Percentiles rank a stretch among this genome's conserved stretches.
phyloP scores from a whole-genome alignment of 1,284 basidiomycete species.

The Trichosporon faecale region DNA sequence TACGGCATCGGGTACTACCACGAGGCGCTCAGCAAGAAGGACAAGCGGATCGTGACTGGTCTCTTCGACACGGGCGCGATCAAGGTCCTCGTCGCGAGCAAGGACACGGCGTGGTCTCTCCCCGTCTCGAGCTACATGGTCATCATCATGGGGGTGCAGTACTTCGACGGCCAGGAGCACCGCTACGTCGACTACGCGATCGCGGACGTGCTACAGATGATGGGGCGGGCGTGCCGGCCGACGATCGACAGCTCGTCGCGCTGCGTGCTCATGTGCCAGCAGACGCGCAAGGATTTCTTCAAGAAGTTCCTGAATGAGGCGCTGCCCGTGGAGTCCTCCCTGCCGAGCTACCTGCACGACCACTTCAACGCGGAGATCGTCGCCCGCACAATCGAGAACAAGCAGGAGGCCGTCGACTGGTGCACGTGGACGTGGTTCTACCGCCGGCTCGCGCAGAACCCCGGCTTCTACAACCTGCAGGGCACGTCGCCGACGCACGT shows the following conservation, averaged over 20 bases:
- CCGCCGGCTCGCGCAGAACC: conserved; percentile 88
- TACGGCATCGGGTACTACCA: conserved; percentile 95
- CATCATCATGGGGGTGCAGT: conserved; percentile 97
- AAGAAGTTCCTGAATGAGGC: conserved; percentile 98
- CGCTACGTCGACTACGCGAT: conserved; percentile 97
- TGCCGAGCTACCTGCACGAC: conserved; percentile 85
- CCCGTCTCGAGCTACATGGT: conserved; percentile 95
- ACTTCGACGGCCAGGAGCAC: conserved; percentile 91
- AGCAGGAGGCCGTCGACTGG: conserved; percentile 88
- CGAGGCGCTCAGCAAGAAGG: conserved; percentile 84
- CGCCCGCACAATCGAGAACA: conserved; percentile 97
- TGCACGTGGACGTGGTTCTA: conserved; percentile 65
- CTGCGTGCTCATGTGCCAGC: conserved; percentile 94
- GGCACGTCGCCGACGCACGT: conserved; percentile 89
- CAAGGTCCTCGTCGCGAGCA: conserved; percentile 88
- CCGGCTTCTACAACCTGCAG: conserved; percentile 83
- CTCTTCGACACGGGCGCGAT: conserved; percentile 92
- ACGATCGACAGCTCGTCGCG: conserved; percentile 78
- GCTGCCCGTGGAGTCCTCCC: conserved; percentile 92
- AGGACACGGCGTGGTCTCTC: conserved; percentile 93
- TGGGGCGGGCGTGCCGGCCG: conserved; percentile 91
- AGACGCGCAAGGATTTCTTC: conserved; percentile 95
- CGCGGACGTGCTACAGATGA: conserved; percentile 97
- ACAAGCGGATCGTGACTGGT: conserved; percentile 90
- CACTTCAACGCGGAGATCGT: conserved; percentile 99